phyloP scores from a whole-genome alignment of 2,329 filamentous ascomycete species.

The Xylariomycetidae sp. region DNA sequence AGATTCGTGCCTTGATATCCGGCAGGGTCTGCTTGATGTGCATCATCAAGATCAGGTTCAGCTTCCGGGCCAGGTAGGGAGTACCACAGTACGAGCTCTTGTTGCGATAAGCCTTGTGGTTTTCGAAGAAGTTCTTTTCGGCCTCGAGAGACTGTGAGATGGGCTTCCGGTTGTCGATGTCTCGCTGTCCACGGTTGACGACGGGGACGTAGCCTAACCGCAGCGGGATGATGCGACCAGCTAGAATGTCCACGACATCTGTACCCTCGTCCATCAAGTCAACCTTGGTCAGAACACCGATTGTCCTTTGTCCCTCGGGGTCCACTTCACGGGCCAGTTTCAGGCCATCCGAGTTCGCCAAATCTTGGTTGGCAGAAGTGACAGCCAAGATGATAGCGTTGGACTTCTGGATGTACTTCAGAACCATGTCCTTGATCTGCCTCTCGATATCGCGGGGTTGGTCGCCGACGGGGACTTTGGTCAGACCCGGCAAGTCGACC shows the following conservation, averaged over 20 bases:
- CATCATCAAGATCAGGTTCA: constrained; percentile 99
- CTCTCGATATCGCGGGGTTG: constrained; percentile 94
- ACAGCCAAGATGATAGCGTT: constrained; percentile 98
- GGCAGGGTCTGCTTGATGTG: constrained; percentile 99
- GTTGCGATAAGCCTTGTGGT: constrained; percentile 96
- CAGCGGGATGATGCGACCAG: constrained; percentile 92
- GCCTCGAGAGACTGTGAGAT: constrained; percentile 87
- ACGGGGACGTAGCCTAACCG: constrained; percentile 94
- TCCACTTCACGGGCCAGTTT: constrained; percentile 96
- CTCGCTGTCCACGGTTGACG: constrained; percentile 93
- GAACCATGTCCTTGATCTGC: constrained; percentile 95
- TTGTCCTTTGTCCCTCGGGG: constrained; percentile 93
- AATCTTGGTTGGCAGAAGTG: constrained; percentile 92
- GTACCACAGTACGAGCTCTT: constrained; percentile 99
- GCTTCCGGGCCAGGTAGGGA: constrained; percentile 90
- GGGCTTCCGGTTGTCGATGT: constrained; percentile 96
- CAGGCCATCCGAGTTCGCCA: constrained; percentile 96
- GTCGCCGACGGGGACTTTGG: constrained; percentile 93
- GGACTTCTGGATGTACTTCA: constrained; percentile 97
- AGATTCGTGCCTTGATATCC: constrained; percentile 95
- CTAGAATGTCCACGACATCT: constrained; percentile 96
- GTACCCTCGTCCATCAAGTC: constrained; percentile 99
- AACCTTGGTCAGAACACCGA: constrained; percentile 97
- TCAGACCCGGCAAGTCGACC: constrained; percentile 92
- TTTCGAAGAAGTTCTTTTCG: constrained; percentile 96